Base-by-base conservation (phyloP, 371 early-diverging fungal genomes). In the Saksenaea vasiformis region DNA sequence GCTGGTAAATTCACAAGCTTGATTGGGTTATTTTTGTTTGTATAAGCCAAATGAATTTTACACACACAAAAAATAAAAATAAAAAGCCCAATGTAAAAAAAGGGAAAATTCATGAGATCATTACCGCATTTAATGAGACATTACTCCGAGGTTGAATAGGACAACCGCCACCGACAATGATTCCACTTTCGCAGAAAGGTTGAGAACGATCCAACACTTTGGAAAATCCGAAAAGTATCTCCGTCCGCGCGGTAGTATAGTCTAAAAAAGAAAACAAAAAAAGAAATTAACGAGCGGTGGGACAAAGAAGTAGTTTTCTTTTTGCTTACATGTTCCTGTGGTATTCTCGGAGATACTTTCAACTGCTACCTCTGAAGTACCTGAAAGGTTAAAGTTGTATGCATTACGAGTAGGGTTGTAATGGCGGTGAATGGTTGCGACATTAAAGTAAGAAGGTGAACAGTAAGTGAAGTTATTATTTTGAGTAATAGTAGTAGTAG, bases 1-100 rank as follows among this genome's bases (percentile, higher is more conserved):
- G 85, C 83, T 22, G 79, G 71, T 36, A 86, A 85, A 56, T 85
- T 78, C 54, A 93, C 71, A 0, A 91, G 85, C 51, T 47, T 47
- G 22, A 19, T 10, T 19, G 51, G n/a, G n/a, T n/a, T n/a, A n/a
- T n/a, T 17, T 41, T 41, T 41, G 5, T 19, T 10, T 19, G 22
- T 17, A n/a, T n/a, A n/a, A n/a, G n/a, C n/a, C n/a, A 47, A 47
- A 5, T 10, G 24, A 10, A 17, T 47, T 47, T 44, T 37, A 8
- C 8, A 37, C 39, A 1, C 39, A 39, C 3, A 3, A 2, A 39
- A 31, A 31, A 31, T 31, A 31, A 39, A 11, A 39, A 39, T 2
- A 11, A 11, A 11, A 39, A 39, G 39, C 39, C 39, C 37, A 37
- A 39, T 14, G 11, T 2, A 5, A 39, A n/a, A 11, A 11, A 3